Conservation (phyloP, 805 yeast genomes). For the Trichomonascus vanleenenianus region DNA sequence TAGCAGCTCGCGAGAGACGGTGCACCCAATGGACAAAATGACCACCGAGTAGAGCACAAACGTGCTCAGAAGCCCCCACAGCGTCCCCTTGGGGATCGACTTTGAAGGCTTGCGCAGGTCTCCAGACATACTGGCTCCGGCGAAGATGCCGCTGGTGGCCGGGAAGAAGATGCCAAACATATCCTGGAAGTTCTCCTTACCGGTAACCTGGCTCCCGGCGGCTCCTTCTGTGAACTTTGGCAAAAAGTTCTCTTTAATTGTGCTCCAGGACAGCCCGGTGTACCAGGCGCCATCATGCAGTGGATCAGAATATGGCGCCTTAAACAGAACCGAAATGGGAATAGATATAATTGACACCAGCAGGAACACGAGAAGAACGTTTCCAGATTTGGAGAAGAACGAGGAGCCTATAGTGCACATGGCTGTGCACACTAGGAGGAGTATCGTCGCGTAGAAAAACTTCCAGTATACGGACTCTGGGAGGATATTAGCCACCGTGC, state of each 20-base stretch:
- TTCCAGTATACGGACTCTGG: conserved; percentile 69
- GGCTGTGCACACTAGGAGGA: conserved; percentile 27
- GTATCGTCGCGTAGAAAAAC: conserved; percentile 60
- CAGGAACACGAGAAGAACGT: conserved; percentile 17
- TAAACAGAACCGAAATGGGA: conserved; percentile 68
- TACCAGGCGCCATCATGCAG: conserved; percentile 34
- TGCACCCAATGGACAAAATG: conserved; percentile 67
- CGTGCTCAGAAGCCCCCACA: conserved; percentile 73
- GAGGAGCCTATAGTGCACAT: conserved; percentile 20
- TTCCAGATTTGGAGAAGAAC: conserved; percentile 17
- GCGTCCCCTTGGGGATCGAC: conserved; percentile 90
- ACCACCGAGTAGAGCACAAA: conserved; percentile 73
- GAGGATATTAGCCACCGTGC: conserved; percentile 46
- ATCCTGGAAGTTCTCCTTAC: conserved; percentile 70
- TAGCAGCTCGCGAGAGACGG: conserved; percentile 74
- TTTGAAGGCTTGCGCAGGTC: conserved; percentile 78
- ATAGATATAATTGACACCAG: conserved; percentile 31
- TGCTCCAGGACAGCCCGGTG: conserved; percentile 67
- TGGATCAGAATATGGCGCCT: conserved; percentile 43
- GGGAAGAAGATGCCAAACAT: conserved; percentile 95
- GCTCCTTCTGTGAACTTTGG: conserved; percentile 87
- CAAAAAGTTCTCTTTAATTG: conserved; percentile 55
- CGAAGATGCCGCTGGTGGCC: conserved; percentile 96
- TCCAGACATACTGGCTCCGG: conserved; percentile 99
- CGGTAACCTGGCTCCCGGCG: conserved; percentile 67